phyloP scores from a whole-genome alignment of 345 rosid species.

The Bruguiera sexangula region DNA sequence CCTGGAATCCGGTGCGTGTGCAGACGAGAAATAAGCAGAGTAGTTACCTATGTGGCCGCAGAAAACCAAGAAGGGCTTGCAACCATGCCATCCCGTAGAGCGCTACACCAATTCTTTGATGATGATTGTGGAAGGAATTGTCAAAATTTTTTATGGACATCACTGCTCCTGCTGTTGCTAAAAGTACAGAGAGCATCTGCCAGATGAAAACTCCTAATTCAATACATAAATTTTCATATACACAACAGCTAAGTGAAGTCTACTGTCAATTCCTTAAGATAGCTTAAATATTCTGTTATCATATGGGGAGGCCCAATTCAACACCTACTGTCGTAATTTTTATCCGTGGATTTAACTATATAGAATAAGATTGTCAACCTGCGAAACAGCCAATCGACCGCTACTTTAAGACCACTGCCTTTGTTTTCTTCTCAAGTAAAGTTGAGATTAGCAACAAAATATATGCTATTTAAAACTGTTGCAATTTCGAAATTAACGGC shows the following conservation, averaged over 20 bases:
- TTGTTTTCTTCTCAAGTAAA: conserved; percentile 35
- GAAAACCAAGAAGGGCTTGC: conserved; percentile 58
- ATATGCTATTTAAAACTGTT: conserved; percentile 10
- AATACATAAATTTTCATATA: not conserved
- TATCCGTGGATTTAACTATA: conserved; percentile 3
- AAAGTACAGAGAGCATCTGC: conserved; percentile 59
- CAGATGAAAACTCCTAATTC: not conserved
- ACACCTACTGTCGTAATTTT: conserved; percentile 23
- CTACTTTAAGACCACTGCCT: conserved; percentile 12
- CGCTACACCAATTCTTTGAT: conserved; percentile 72
- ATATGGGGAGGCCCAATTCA: conserved; percentile 2
- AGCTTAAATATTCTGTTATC: not conserved
- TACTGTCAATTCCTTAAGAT: no score
- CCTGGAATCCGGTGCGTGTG: no score
- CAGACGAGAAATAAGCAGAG: no score
- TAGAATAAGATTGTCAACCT: not conserved
- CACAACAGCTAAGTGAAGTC: no score
- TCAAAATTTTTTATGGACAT: conserved; percentile 70
- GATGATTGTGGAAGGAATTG: conserved; percentile 70
- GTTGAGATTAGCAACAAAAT: conserved; percentile 24
- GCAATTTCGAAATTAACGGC: not conserved
- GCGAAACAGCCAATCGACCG: not conserved
- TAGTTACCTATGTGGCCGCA: conserved; percentile 61
- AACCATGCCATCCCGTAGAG: conserved; percentile 73
- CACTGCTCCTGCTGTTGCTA: conserved; percentile 68